Base-by-base conservation (phyloP, 192 early-diverging fungal genomes). In the Gonapodya sp. region DNA sequence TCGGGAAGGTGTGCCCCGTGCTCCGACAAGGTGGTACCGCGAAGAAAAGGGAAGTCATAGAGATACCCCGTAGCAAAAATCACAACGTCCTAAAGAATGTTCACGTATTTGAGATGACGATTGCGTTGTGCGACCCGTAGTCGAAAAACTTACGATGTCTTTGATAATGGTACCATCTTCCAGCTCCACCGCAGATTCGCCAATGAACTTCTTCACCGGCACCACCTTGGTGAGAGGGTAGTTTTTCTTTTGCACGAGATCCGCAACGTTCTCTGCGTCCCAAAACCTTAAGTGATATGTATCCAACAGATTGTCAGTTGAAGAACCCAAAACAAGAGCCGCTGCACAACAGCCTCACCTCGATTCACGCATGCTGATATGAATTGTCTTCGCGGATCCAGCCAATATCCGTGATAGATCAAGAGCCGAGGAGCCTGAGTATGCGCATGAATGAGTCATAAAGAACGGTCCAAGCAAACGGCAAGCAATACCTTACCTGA, bases 31-130 rank as follows among this genome's bases (percentile, higher is more conserved):
- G 35, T 2, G 1, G 79, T 79, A 32, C 85, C 24, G 14, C 79
- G 72, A 0, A 92, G 73, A 79, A 93, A 94, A 34, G 92, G 92
- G 81, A 86, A 91, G 0, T 82, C 83, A 36, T 87, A 91, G 0
- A 87, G 79, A 80, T 92, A 94, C 0, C 93, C 93, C 0, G 93
- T 94, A 32, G 90, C 92, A 74, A 87, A 90, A 0, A 94, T 84
- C 31, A 94, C 83, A 8, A 36, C 36, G 78, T 93, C 89, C 0
- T 88, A 79, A n/a, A n/a, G n/a, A n/a, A n/a, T n/a, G n/a, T n/a
- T n/a, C n/a, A n/a, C n/a, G n/a, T n/a, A n/a, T n/a, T n/a, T n/a
- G n/a, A n/a, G n/a, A n/a, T n/a, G n/a, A n/a, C n/a, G n/a, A n/a
- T n/a, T n/a, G n/a, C n/a, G n/a, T n/a, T n/a, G n/a, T n/a, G n/a